Base-by-base conservation (phyloP, 352 stramenopile species). In the Pythium guiyangense region DNA sequence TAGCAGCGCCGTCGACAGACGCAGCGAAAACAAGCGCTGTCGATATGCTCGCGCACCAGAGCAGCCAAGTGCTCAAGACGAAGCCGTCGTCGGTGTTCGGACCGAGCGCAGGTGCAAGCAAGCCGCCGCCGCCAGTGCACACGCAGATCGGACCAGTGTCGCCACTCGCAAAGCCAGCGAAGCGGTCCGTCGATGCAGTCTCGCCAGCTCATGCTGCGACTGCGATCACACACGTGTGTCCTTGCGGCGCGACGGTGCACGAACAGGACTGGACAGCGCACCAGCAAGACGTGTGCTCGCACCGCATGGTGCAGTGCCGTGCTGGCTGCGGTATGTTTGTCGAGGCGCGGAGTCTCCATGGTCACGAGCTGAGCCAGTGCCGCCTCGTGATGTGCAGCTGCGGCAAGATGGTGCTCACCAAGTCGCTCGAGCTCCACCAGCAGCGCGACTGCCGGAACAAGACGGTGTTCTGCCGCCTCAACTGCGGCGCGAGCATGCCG, bases 321-420 rank as follows among this genome's bases (percentile, higher is more conserved):
- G 70, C 67, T 6, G 76, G 76, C 31, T 89, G 79, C 48, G 74
- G 70, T 0, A 54, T 77, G 26, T 71, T 71, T 34, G 67, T 87
- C 44, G 67, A 79, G 40, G 74, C 74, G 2, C 67, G 79, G 2
- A 75, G 71, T 12, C 76, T 66, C n/a, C 77, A 77, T 27, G 76
- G 74, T 10, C 79, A 89, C 52, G 79, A 89, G n/a, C 62, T 82
- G 43, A 89, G 79, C 35, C 79, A 87, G 42, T 87, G 79, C 40
- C 72, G 79, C 29, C 66, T 89, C 20, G 67, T 70, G 25, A 80
- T 89, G 76, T 89, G 79, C 50, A 49, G 64, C 0, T 89, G 79
- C 37, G 76, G 73, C 18, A 84, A 84, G 56, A 87, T 89, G 74
- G 74, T 89, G 39, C 56, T 85, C 14, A 84, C 73, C 3, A 58